Percentiles rank a stretch among this genome's conserved stretches.
phyloP scores from a whole-genome alignment of 306 rosid genomes.

The Delonix regia region DNA sequence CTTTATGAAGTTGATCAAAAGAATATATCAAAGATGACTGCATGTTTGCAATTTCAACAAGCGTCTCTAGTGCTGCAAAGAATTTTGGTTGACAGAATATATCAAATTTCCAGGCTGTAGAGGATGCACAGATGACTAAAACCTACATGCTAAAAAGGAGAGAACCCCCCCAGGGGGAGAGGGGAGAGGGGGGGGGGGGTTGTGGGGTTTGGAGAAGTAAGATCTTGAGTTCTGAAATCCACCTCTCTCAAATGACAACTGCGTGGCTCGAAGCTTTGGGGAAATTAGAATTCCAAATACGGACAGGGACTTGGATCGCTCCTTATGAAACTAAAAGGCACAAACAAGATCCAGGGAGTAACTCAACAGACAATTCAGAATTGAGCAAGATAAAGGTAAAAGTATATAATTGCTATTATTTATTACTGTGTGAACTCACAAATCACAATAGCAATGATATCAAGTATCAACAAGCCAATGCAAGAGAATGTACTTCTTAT shows the following conservation, averaged over 20 bases:
- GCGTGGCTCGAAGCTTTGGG: conserved; percentile 86
- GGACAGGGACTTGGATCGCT: conserved; percentile 64
- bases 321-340: conserved; percentile 60
- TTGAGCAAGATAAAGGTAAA: background rate
- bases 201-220: conserved; percentile 23
- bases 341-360: conserved; percentile 23
- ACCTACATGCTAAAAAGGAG: conserved; percentile 1
- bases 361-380: conserved; percentile 29
- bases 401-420: conserved; percentile 18
- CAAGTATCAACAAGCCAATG: conserved; percentile 27
- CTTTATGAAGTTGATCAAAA: conserved; percentile 57
- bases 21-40: conserved; percentile 57
- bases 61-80: conserved; percentile 71
- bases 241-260: conserved; percentile 90
- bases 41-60: conserved; percentile 78
- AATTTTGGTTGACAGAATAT: conserved; percentile 34
- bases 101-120: conserved; percentile 26
- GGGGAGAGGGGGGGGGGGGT: too few relatives aligned
- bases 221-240: conserved; percentile 23
- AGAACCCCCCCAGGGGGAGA: too few relatives aligned
- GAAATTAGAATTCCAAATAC: conserved; percentile 82
- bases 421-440: conserved; percentile 4
- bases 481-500: conserved; percentile 16
- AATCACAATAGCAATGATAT: conserved; percentile 26
- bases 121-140: conserved; percentile 20